A percentile compares a stretch with the other conserved stretches of the same genome.
phyloP scores from a whole-genome alignment of 805 yeast genomes.

The Hanseniaspora lindneri region DNA sequence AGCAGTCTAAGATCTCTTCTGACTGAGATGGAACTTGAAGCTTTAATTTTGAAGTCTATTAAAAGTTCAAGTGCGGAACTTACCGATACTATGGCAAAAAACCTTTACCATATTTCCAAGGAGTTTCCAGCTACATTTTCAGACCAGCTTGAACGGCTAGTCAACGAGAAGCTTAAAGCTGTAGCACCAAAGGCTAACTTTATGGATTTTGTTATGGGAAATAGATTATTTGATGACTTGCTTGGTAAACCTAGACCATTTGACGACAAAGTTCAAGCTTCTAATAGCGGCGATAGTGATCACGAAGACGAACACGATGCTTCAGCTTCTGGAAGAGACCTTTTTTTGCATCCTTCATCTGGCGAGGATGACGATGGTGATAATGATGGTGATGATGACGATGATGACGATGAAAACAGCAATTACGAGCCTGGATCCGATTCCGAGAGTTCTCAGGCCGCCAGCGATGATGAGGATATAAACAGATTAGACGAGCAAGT shows the following conservation, averaged over 20 bases:
- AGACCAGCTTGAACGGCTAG: neutral
- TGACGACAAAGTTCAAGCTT: neutral
- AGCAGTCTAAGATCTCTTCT: neutral
- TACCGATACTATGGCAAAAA: neutral
- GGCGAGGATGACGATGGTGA: neutral
- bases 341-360: neutral
- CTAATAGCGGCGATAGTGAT: neutral
- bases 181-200: neutral
- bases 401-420: constrained; percentile 22
- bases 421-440: neutral
- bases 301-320: too few relatives aligned
- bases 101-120: neutral
- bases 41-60: neutral
- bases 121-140: neutral
- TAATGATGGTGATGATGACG: constrained; percentile 20
- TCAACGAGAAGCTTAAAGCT: neutral
- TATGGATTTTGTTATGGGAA: neutral
- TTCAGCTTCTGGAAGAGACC: neutral
- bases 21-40: neutral
- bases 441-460: too few relatives aligned
- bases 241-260: neutral
- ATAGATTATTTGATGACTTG: neutral
- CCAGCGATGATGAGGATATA: constrained; percentile 8
- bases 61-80: neutral
- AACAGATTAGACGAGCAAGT: constrained; percentile 15